phyloP scores from a whole-genome alignment of 2,329 filamentous ascomycete species.

The Beauveria sp. region DNA sequence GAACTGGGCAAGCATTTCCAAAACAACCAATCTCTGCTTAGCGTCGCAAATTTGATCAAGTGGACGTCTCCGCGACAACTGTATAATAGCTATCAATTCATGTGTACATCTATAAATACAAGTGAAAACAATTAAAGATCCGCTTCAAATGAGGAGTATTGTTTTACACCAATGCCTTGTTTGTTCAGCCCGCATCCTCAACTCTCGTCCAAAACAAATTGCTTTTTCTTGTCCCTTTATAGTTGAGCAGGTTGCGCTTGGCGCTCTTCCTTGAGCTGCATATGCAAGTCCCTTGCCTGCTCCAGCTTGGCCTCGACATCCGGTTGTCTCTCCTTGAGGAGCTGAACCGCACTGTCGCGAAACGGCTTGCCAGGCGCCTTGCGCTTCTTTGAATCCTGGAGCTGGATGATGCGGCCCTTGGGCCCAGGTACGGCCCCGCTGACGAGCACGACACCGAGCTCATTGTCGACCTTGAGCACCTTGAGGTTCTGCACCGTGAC shows the following conservation, averaged over 20 bases:
- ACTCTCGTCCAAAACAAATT: not conserved
- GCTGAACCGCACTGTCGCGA: slow-evolving; percentile 36
- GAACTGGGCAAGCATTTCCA: not conserved
- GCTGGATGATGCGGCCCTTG: slow-evolving; percentile 73
- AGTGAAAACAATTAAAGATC: slow-evolving; percentile 16
- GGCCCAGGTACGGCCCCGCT: slow-evolving; percentile 82
- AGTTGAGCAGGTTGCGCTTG: slow-evolving; percentile 29
- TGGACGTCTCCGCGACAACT: slow-evolving; percentile 3
- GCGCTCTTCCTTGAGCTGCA: slow-evolving; percentile 46
- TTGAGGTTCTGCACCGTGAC: slow-evolving; percentile 88
- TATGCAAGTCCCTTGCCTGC: slow-evolving; percentile 41
- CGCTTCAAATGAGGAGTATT: slow-evolving; percentile 10
- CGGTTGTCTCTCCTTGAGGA: slow-evolving; percentile 39
- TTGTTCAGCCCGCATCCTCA: not conserved
- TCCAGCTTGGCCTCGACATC: slow-evolving; percentile 38
- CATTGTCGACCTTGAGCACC: slow-evolving; percentile 79
- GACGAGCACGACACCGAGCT: slow-evolving; percentile 81
- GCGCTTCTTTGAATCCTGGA: slow-evolving; percentile 91
- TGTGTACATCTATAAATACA: slow-evolving; percentile 33
- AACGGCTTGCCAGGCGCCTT: slow-evolving; percentile 43
- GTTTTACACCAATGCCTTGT: slow-evolving; percentile 1
- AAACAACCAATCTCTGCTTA: slow-evolving; percentile 6
- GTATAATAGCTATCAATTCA: slow-evolving; percentile 15
- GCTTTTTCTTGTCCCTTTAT: slow-evolving; percentile 17
- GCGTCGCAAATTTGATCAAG: not conserved